Evolutionary conservation across 225 moss, liverwort and hornwort species (phyloP).

Genomic region (Pseudoscleropodium purum): DNA sequence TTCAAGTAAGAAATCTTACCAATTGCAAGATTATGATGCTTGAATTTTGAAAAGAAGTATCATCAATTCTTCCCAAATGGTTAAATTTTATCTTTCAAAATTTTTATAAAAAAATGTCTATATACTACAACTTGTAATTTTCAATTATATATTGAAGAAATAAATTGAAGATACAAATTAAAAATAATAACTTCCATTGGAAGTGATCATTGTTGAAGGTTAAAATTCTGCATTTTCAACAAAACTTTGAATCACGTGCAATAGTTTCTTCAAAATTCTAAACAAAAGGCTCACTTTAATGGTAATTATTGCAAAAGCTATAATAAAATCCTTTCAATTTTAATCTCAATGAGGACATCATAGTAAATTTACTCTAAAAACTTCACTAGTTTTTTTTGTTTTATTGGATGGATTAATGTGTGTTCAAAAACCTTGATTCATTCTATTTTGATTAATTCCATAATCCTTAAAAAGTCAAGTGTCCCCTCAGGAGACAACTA

Average conservation of each 20-base stretch:
- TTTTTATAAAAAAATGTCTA: neutral
- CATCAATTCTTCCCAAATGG: neutral
- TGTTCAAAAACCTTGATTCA: no score
- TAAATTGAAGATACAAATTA: neutral
- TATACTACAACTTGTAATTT: neutral
- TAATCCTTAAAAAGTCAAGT: fast-evolving
- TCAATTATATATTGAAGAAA: neutral
- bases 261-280: neutral
- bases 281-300: neutral
- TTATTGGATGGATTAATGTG: neutral
- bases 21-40: neutral
- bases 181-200: neutral
- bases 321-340: neutral
- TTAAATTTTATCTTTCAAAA: neutral
- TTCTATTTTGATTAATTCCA: no score
- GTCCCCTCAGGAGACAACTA: neutral
- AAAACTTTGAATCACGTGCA: fast-evolving
- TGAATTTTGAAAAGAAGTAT: neutral
- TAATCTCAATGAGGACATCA: neutral
- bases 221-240: neutral
- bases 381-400: neutral
- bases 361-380: neutral
- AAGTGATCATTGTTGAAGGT: neutral
- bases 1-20: neutral
- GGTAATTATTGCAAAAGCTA: neutral